These are phyloP conservation scores for Yarrowia deformans DNA, from an alignment of 805 yeast species.

Conservation along the genomic window DNA sequence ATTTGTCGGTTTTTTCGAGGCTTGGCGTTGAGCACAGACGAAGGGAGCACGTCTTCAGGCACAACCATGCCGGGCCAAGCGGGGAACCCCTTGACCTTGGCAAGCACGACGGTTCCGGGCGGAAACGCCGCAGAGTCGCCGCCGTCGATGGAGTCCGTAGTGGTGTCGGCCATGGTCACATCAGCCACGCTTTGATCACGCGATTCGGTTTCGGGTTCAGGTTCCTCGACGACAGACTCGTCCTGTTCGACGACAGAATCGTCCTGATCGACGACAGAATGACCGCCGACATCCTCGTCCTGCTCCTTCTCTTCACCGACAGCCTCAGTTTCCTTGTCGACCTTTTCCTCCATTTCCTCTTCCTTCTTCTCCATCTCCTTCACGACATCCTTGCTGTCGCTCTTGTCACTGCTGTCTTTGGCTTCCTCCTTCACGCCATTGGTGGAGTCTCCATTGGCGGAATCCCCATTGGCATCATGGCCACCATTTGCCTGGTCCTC, in stretches of 20 bases:
- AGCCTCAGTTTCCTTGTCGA: constrained; percentile 5
- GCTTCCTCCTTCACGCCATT: constrained; percentile 5
- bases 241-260: neutral
- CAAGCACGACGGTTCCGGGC: constrained; percentile 68
- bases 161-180: constrained; percentile 3
- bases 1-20: constrained; percentile 56
- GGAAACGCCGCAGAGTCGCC: constrained; percentile 46
- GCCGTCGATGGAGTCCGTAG: constrained; percentile 7
- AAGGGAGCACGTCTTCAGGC: constrained; percentile 44
- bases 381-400: neutral
- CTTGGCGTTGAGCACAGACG: constrained; percentile 45
- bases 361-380: constrained; percentile 3
- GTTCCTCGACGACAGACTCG: neutral
- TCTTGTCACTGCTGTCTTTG: neutral
- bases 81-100: constrained; percentile 85
- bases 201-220: neutral
- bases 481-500: constrained; percentile 7
- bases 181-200: constrained; percentile 18
- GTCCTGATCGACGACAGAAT: no score
- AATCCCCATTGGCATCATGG: neutral
- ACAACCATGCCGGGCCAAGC: constrained; percentile 86
- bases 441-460: neutral
- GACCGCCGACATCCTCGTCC: neutral
- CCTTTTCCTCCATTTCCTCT: constrained; percentile 8
- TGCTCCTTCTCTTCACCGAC: neutral